Base-by-base conservation (phyloP, 1,139 yeast species). In the Saccharomyces pastorianus region DNA sequence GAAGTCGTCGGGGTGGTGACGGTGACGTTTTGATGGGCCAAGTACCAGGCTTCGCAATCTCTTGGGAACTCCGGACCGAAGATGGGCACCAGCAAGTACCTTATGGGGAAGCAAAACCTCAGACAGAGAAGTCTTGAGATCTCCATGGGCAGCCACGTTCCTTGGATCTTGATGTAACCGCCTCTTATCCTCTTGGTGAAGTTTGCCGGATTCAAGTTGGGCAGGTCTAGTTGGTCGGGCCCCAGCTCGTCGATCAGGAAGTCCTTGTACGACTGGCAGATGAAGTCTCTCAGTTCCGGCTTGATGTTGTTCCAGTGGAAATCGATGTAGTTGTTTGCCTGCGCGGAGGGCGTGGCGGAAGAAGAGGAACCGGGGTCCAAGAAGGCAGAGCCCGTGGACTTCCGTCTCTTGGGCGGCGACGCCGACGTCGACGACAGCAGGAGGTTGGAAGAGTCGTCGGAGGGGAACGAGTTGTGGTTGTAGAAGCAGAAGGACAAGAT, bases 101-200 rank as follows among this genome's bases (percentile, higher is more conserved):
- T 75, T 50, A 91, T 86, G 58, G 84, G 81, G 69, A 80, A 89
- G 70, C 96, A 88, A 62, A 90, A 87, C 54, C 87, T 78, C 47
- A 81, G 71, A 4, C 96, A 95, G 53, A 91, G 74, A 31, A 80
- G 72, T 60, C 77, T 77, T 48, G 95, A 91, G 51, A 87, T 75
- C 14, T 78, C 78, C 66, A 73, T 85, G 1, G 96, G 95, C 47
- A 90, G 73, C 97, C 97, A 91, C 4, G 96, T 89, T 1, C 98
- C 98, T 72, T 91, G 98, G 62, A 91, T 88, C 74, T 89, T 90
- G 61, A 91, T 77, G 64, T 84, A 88, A 2, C 97, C 98, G 48
- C 98, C 98, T 54, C 97, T 75, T 23, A 90, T 89, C 51, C 96
- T 78, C 61, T 83, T 81, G 34, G 34, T 83, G 81, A 80, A 80